Conservation (phyloP, 1,284 basidiomycete genomes). For the Apiotrichum domesticum region DNA sequence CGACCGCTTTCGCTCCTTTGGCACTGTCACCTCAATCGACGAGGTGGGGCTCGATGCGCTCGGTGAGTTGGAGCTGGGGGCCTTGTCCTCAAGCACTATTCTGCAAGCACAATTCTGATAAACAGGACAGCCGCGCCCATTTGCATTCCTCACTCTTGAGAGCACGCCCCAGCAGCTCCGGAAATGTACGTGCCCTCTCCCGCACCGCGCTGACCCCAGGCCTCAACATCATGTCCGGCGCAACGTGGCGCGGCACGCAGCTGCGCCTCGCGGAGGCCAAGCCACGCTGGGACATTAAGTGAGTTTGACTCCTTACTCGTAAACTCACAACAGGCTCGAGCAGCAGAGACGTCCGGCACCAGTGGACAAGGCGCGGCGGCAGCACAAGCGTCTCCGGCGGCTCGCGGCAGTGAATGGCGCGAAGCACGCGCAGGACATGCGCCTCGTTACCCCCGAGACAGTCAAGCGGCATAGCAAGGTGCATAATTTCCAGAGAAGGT, state of each 20-base stretch:
- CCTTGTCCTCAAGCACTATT: no score
- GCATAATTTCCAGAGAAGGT: not conserved
- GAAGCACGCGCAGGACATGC: conserved; percentile 42
- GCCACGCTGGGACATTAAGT: conserved; percentile 24
- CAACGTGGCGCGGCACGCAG: conserved; percentile 43
- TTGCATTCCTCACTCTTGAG: conserved; percentile 40
- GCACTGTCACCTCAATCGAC: conserved; percentile 38
- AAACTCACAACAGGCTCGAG: conserved; percentile 17
- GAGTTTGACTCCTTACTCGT: no score
- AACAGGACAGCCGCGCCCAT: conserved; percentile 38
- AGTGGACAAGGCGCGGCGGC: conserved; percentile 10
- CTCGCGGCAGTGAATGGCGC: conserved; percentile 22
- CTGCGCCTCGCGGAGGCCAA: conserved; percentile 43
- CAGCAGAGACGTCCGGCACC: conserved; percentile 18
- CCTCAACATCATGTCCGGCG: conserved; percentile 45
- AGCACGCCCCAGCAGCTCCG: conserved; percentile 38
- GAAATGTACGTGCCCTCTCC: conserved; percentile 40
- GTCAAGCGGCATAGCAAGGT: not conserved
- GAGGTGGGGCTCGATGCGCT: conserved; percentile 35
- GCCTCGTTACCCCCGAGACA: conserved; percentile 21
- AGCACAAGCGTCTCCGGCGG: conserved; percentile 8
- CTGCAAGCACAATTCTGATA: no score
- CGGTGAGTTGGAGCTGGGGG: conserved; percentile 31
- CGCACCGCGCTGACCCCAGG: conserved; percentile 27
- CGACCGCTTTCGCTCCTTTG: conserved; percentile 44